phyloP scores from a whole-genome alignment of 2,329 filamentous ascomycete genomes.

The Hortaea werneckii region DNA sequence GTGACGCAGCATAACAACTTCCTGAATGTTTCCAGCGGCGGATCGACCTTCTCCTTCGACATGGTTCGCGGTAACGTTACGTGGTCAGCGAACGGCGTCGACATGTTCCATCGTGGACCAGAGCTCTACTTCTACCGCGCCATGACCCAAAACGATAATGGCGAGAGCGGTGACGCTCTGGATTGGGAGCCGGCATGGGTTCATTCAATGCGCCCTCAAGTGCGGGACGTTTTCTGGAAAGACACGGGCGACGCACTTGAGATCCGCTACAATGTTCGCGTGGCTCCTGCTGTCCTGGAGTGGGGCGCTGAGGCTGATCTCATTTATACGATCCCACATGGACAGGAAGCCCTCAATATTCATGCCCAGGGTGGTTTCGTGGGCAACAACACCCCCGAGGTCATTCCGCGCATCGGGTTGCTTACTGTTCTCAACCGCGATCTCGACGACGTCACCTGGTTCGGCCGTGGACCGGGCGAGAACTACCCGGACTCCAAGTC shows the following conservation, averaged over 20 bases:
- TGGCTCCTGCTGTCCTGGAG: constrained; percentile 44
- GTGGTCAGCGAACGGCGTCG: constrained; percentile 20
- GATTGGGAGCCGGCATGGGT: constrained; percentile 19
- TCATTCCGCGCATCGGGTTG: constrained; percentile 53
- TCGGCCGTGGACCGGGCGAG: constrained; percentile 55
- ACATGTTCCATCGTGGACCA: constrained; percentile 17
- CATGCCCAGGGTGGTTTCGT: constrained; percentile 26
- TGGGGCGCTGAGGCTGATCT: constrained; percentile 43
- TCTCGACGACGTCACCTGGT: constrained; percentile 47
- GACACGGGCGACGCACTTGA: constrained; percentile 5
- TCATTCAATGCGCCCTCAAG: constrained; percentile 11
- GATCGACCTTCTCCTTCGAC: no score
- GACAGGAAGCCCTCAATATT: constrained; percentile 36
- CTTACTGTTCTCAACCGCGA: constrained; percentile 41
- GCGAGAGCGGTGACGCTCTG: constrained; percentile 49
- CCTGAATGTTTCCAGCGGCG: no score
- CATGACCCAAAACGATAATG: constrained; percentile 54
- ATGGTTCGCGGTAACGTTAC: neutral
- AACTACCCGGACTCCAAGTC: constrained; percentile 57
- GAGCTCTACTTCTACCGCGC: constrained; percentile 48
- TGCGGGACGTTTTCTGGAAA: constrained; percentile 6
- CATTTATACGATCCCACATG: constrained; percentile 42
- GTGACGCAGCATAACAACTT: no score
- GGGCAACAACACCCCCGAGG: constrained; percentile 40
- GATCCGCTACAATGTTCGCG: constrained; percentile 12